phyloP scores from a whole-genome alignment of 163 green algal genomes.

The Trebouxia gelatinosa region DNA sequence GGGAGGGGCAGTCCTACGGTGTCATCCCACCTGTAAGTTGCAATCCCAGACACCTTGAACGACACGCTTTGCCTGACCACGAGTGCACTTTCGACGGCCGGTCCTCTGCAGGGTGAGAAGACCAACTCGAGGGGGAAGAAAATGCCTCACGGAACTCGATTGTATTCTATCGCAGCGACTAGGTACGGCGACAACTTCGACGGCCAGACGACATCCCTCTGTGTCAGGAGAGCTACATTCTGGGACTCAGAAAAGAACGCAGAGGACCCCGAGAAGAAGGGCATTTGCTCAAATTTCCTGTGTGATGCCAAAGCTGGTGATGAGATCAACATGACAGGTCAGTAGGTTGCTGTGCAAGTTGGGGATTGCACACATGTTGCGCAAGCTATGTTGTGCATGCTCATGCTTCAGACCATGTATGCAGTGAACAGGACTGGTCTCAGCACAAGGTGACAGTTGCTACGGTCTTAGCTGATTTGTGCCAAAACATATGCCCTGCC shows the following conservation, averaged over 20 bases:
- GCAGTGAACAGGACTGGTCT: too few species aligned
- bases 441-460: too few species aligned
- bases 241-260: conserved; percentile 73
- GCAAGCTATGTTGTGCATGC: too few species aligned
- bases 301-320: conserved; percentile 89
- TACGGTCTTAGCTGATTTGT: too few species aligned
- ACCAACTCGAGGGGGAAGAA: conserved; percentile 96
- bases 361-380: too few species aligned
- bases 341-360: too few species aligned
- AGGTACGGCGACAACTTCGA: conserved; percentile 97
- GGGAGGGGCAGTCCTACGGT: conserved; percentile 97
- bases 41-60: too few species aligned
- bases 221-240: conserved; percentile 95
- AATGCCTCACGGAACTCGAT: conserved; percentile 88
- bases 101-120: conserved; percentile 75
- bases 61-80: too few species aligned
- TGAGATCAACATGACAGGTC: conserved; percentile 94
- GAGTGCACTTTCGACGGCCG: too few species aligned
- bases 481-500: too few species aligned
- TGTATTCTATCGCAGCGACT: conserved; percentile 98
- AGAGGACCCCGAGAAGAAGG: conserved; percentile 98
- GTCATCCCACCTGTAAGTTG: conserved; percentile 91
- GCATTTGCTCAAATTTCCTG: conserved; percentile 99
- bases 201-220: conserved; percentile 93
- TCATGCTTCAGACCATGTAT: too few species aligned